Evolutionary conservation across 805 yeast species (phyloP).

Genomic region (Starmerella bacillaris): DNA sequence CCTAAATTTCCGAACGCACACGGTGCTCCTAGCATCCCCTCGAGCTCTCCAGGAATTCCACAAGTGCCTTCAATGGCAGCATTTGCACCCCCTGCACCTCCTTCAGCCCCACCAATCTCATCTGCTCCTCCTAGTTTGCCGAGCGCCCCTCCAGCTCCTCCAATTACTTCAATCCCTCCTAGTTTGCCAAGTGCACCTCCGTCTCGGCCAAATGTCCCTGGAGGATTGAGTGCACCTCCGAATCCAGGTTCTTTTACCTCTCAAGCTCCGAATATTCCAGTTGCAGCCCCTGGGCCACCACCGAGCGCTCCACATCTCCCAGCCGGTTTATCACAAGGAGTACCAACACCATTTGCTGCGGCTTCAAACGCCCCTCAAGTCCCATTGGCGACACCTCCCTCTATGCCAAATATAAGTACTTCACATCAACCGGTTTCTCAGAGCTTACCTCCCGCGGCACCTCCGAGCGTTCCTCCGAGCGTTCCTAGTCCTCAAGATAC

Average conservation of each 20-base stretch:
- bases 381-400: constrained; percentile 5
- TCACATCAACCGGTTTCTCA: too few species aligned
- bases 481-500: too few species aligned
- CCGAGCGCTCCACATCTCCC: too few species aligned
- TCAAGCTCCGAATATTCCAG: constrained; percentile 10
- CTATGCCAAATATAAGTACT: too few species aligned
- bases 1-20: too few species aligned
- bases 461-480: too few species aligned
- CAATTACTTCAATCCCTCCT: constrained; percentile 14
- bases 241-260: constrained; percentile 11
- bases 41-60: constrained; percentile 16
- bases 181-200: constrained; percentile 17
- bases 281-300: constrained; percentile 16
- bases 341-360: constrained; percentile 11
- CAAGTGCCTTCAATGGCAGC: constrained; percentile 17
- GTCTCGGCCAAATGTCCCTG: constrained; percentile 18
- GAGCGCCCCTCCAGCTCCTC: constrained; percentile 20
- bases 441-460: too few species aligned
- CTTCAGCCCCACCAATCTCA: constrained; percentile 12
- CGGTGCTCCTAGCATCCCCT: constrained; percentile 4
- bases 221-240: too few species aligned
- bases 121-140: constrained; percentile 9
- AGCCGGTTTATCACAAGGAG: too few species aligned
- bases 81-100: constrained; percentile 21
- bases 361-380: constrained; percentile 5